Base-by-base conservation (phyloP, 164 flowering plant species). In the Umbellularia californica region DNA sequence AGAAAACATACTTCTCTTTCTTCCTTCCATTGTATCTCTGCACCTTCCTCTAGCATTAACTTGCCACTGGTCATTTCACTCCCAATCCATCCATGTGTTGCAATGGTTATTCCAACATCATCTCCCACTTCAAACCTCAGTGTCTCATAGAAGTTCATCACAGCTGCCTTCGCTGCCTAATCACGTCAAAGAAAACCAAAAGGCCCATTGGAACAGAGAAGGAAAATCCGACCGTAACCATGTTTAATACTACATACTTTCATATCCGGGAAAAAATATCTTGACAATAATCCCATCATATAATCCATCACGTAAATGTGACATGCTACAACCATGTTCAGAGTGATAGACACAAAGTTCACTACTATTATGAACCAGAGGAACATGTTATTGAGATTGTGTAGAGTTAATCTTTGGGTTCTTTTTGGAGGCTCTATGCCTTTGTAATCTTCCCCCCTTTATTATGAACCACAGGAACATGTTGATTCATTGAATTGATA, bases 21-120 rank as follows among this genome's bases (percentile, higher is more conserved):
- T 83, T 93, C 97, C 78, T 86, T 93, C 95, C 95, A 90, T 80
- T 92, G 97, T 94, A 89, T 90, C 72, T 93, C 97, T 58, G 93
- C 84, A 20, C 97, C 92, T 19, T 93, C 94, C 76, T 93, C 97
- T 15, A 88, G 69, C 91, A 86, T 85, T 81, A 92, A 83, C 78
- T 85, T 95, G 58, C 97, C 97, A 68, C 91, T 72, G 17, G 83
- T 81, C 88, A 93, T 87, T 69, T 93, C 99, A 50, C 91, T 86
- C 60, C 97, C 97, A 30, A 92, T 85, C 94, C 95, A 90, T 65
- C 99, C 99, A 80, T 93, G 97, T 22, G 98, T 88, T 63, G 98
- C 97, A 13, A 95, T 77, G 1, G 98, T 93, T 72, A 93, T 83
- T 50, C 97, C 97, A 24, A 95, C 89, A 14, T 91, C 94, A 23